Evolutionary conservation across 345 rosid genomes (phyloP).

Genomic region (Citrus australasica): DNA sequence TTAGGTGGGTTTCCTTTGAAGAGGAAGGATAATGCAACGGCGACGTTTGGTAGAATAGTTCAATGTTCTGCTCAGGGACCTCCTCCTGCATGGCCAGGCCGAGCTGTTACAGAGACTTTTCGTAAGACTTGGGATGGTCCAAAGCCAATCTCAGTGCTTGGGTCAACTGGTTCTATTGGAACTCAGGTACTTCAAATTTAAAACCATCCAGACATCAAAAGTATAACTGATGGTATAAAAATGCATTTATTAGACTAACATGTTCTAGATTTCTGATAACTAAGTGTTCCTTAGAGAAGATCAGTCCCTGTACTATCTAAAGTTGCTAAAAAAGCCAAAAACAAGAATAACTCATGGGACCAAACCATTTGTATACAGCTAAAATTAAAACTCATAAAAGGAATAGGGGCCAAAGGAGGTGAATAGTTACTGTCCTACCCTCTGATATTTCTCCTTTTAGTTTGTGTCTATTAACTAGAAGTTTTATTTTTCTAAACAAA

Average conservation of each 20-base stretch:
- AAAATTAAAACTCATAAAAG: background rate
- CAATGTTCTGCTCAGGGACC: constrained; percentile 65
- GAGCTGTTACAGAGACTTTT: constrained; percentile 66
- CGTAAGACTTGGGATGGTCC: constrained; percentile 85
- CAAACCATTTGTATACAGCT: background rate
- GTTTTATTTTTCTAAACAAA: too few relatives aligned
- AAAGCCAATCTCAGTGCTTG: constrained; percentile 84
- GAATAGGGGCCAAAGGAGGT: background rate
- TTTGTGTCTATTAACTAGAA: too few relatives aligned
- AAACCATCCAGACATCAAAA: background rate
- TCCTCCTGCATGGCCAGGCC: constrained; percentile 97
- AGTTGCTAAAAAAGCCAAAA: background rate
- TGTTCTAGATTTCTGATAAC: background rate
- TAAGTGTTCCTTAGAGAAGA: too few relatives aligned
- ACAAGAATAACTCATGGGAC: too few relatives aligned
- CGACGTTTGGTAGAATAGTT: constrained; percentile 41
- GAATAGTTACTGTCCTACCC: background rate
- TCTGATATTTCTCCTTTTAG: background rate
- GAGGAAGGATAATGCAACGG: constrained; percentile 46
- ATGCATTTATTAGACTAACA: background rate
- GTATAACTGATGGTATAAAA: background rate
- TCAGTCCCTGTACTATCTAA: background rate
- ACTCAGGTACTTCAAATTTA: constrained; percentile 60
- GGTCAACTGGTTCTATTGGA: constrained; percentile 98
- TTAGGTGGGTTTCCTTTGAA: constrained; percentile 55